Evolutionary conservation across 192 early-diverging fungal species (phyloP).

Genomic region (Spizellomyces sp.): DNA sequence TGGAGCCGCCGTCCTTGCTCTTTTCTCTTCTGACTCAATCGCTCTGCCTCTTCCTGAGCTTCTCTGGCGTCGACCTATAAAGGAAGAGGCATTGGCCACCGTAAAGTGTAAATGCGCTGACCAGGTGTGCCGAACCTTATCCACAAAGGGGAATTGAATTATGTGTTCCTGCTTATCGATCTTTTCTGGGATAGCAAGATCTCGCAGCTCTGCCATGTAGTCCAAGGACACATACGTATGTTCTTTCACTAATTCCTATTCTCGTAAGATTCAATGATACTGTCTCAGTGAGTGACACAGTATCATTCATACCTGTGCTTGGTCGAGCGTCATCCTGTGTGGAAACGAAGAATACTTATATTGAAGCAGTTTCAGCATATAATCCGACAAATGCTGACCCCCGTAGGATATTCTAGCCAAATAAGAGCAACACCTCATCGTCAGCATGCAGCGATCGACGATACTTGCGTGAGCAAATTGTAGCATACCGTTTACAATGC

Average conservation of each 20-base stretch:
- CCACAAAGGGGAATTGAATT: constrained; percentile 76
- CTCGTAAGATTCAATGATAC: constrained; percentile 4
- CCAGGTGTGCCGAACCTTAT: not conserved
- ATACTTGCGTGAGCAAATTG: not conserved
- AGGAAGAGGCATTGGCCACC: constrained; percentile 8
- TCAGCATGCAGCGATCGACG: not conserved
- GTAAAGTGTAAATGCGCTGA: not conserved
- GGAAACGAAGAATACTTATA: constrained; percentile 91
- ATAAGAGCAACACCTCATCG: not conserved
- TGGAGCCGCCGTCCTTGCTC: constrained; percentile 65
- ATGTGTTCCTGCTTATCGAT: constrained; percentile 68
- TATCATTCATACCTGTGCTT: constrained; percentile 61
- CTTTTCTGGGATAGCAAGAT: constrained; percentile 56
- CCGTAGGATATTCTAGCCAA: constrained; percentile 74
- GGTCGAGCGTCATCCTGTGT: constrained; percentile 71
- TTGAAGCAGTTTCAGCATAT: constrained; percentile 84
- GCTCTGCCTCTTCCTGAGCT: constrained; percentile 19
- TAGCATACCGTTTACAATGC: constrained; percentile 69
- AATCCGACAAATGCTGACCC: constrained; percentile 73
- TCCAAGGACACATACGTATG: constrained; percentile 75
- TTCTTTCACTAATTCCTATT: constrained; percentile 67
- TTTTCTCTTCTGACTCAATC: constrained; percentile 18
- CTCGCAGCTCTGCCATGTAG: constrained; percentile 69
- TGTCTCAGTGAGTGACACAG: not conserved
- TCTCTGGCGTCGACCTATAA: constrained; percentile 25